A percentile compares a stretch with the other conserved stretches of the same genome.
phyloP scores from a whole-genome alignment of 2,329 filamentous ascomycete genomes.

The Ophiobolus disseminans region DNA sequence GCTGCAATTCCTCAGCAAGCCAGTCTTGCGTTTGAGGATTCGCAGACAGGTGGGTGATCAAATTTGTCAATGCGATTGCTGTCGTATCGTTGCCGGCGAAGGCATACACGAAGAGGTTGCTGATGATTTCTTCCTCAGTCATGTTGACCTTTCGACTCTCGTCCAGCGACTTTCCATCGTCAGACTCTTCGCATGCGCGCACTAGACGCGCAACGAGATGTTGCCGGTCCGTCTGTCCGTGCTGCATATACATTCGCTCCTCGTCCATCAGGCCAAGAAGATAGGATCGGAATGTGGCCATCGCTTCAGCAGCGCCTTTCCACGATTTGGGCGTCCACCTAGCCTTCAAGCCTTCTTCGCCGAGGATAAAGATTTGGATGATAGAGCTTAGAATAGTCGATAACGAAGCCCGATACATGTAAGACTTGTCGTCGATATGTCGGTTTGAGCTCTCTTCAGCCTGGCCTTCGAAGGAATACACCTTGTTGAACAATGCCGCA shows the following conservation, averaged over 20 bases:
- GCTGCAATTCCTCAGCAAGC: slow-evolving; percentile 52
- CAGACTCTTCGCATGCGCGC: slow-evolving; percentile 18
- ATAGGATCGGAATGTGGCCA: slow-evolving; percentile 15
- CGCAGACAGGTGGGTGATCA: slow-evolving; percentile 53
- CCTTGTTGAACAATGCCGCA: slow-evolving; percentile 15
- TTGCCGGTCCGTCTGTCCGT: background rate
- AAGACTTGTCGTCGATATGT: slow-evolving; percentile 2
- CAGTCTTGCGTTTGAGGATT: slow-evolving; percentile 57
- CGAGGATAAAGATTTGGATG: slow-evolving; percentile 19
- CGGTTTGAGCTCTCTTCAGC: background rate
- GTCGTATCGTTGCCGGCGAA: slow-evolving; percentile 62
- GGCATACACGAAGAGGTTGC: slow-evolving; percentile 58
- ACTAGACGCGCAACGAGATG: slow-evolving; percentile 14
- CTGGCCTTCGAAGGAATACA: slow-evolving; percentile 7
- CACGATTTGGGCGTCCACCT: slow-evolving; percentile 17
- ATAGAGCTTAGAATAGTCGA: slow-evolving; percentile 13
- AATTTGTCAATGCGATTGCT: slow-evolving; percentile 52
- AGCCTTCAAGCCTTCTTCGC: slow-evolving; percentile 8
- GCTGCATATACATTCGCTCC: background rate
- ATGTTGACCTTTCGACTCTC: background rate
- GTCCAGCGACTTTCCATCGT: slow-evolving; percentile 28
- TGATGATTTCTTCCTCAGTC: slow-evolving; percentile 29
- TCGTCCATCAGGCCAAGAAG: slow-evolving; percentile 10
- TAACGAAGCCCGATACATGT: slow-evolving; percentile 16
- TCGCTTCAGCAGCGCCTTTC: slow-evolving; percentile 12